Percentiles rank a stretch among this genome's conserved stretches.
These are phyloP conservation scores for Corinectria fuckeliana DNA, from an alignment of 2,329 filamentous ascomycete species.

Conservation along the genomic window DNA sequence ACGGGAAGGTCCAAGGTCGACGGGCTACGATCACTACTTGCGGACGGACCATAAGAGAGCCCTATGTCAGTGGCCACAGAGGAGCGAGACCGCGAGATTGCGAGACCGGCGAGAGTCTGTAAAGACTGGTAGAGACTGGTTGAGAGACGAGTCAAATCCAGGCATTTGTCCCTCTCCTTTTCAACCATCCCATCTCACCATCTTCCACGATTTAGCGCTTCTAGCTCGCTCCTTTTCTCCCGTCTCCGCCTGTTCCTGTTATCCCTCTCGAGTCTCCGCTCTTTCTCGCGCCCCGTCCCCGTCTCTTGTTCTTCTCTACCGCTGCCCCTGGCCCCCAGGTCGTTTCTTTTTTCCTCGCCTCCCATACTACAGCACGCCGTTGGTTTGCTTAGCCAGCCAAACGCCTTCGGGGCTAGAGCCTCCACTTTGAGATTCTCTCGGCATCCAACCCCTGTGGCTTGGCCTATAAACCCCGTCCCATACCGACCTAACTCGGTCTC, in stretches of 20 bases:
- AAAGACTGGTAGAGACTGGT: slow-evolving; percentile 1
- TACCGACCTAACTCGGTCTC: slow-evolving; percentile 1
- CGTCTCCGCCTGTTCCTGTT: not conserved
- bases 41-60: not conserved
- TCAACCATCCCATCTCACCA: slow-evolving; percentile 14
- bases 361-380: slow-evolving; percentile 1
- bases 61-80: not conserved
- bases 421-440: slow-evolving; percentile 15
- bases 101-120: not conserved
- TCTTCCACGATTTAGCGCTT: not conserved
- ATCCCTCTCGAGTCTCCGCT: not conserved
- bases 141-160: not conserved
- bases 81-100: not conserved
- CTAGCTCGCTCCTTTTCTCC: not conserved
- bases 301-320: not conserved
- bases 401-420: slow-evolving; percentile 10
- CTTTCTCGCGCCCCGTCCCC: slow-evolving; percentile 2
- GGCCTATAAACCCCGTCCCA: slow-evolving; percentile 19
- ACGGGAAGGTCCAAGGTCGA: slow-evolving; percentile 3
- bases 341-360: not conserved
- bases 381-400: slow-evolving; percentile 11
- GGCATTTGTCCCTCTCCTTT: slow-evolving; percentile 1
- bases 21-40: not conserved
- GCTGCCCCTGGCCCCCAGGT: slow-evolving; percentile 1
- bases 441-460: slow-evolving; percentile 17